Evolutionary conservation across 306 rosid genomes (phyloP), one percentile per base, ranked within the genome.

Genomic region (Sindora glabra): DNA sequence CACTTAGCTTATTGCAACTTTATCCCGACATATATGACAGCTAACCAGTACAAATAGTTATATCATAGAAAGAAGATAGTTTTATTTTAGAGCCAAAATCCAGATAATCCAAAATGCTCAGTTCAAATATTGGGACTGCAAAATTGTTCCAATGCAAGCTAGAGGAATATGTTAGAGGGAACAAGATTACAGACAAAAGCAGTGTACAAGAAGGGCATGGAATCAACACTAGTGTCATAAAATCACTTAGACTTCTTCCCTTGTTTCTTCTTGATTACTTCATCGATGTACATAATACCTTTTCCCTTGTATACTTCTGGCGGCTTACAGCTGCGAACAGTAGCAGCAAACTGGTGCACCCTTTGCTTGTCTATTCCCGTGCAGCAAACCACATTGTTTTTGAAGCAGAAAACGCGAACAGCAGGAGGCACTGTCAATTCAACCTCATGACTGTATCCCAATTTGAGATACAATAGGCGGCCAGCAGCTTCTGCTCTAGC

Each of bases 401-500:
- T 81, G 74, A 77, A 81, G 77, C 83, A 81, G 57, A 81, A 78
- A 11, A 74, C 87, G 0, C 83, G 78, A 25, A 81, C 87, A 0
- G 83, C 87, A 1, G 89, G 81, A 3, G 89, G 89, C 17, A 77
- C 83, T 0, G 79, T 71, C 48, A 77, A 45, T 17, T 81, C 87
- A 24, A 81, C 87, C 48, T 81, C 87, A 47, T 81, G 87, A 39
- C 87, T 81, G 72, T 81, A 78, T 34, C 87, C 84, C 53, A 82
- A 48, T 52, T 82, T 82, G 39, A 82, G 79, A 53, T 13, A 72
- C 72, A 82, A 53, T 17, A 82, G 37, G 12, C 75, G 40, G 5
- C 87, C 87, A 19, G 59, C 75, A 8, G 87, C 81, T 58, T 84
- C 87, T 0, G 90, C 84, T 65, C 90, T 72, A 13, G 87, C 90